These are phyloP conservation scores for Phialophora chinensis DNA, from an alignment of 2,329 filamentous ascomycete genomes.

Conservation along the genomic window DNA sequence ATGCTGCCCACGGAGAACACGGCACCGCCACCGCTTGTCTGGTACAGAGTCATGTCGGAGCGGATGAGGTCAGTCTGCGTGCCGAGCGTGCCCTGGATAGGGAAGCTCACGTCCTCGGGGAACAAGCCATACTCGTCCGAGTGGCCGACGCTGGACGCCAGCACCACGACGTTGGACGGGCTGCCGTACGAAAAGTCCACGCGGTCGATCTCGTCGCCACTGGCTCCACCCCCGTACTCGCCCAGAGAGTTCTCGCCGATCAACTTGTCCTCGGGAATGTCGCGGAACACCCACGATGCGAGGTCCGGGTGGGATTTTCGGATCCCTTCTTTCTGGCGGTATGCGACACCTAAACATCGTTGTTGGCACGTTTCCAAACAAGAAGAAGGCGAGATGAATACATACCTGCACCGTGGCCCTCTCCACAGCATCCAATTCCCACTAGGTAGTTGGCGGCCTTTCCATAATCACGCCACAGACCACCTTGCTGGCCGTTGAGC, in stretches of 20 bases:
- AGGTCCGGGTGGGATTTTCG: constrained; percentile 27
- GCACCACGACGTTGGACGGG: constrained; percentile 42
- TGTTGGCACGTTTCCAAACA: no score
- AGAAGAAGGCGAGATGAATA: no score
- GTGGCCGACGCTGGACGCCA: constrained; percentile 38
- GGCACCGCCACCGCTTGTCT: constrained; percentile 37
- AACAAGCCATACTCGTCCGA: constrained; percentile 37
- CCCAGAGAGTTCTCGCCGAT: constrained; percentile 40
- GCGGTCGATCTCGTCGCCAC: constrained; percentile 48
- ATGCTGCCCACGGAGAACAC: constrained; percentile 43
- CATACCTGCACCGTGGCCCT: constrained; percentile 39
- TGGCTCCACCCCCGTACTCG: constrained; percentile 41
- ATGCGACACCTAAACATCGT: constrained; percentile 38
- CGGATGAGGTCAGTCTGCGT: constrained; percentile 37
- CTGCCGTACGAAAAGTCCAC: constrained; percentile 44
- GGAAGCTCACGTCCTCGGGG: constrained; percentile 34
- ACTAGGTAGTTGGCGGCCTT: constrained; percentile 44
- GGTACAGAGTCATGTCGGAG: constrained; percentile 40
- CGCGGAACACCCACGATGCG: constrained; percentile 33
- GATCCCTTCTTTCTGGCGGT: constrained; percentile 32
- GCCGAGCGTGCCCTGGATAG: constrained; percentile 39
- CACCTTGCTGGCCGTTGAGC: constrained; percentile 44
- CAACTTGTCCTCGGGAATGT: constrained; percentile 35
- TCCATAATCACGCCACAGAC: constrained; percentile 45
- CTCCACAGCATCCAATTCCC: constrained; percentile 44